Evolutionary conservation across 2,329 filamentous ascomycete species (phyloP), one percentile per base, ranked within the genome.

Genomic region (Metarhizium sp.): DNA sequence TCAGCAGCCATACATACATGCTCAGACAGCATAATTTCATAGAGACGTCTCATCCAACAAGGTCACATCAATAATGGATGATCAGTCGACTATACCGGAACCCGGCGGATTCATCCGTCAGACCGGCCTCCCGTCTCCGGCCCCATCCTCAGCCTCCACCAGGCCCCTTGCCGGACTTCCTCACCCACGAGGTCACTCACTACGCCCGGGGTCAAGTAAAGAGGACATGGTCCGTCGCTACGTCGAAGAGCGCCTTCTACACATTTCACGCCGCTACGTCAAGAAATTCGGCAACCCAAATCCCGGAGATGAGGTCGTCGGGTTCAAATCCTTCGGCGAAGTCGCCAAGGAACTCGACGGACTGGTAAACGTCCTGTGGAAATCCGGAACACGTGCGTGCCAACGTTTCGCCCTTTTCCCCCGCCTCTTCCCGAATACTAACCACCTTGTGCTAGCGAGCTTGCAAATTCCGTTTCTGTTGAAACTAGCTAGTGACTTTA

Each of bases 391-490:
- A 25, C 90, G 90, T 91, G 76, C 67, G 88, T 69, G n/a, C 13
- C 13, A 10, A 7, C 32, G 2, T 2, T 11, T 34, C 32, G 14
- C 11, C 13, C 45, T 13, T 18, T 20, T 38, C 10, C 36, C n/a
- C n/a, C 36, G 20, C 14, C 34, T 36, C 4, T 18, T 34, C 14
- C 0, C n/a, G 4, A 14, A 32, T 18, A 20, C 30, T 38, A 36
- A 36, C 14, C 32, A 11, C 38, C 5, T 43, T 30, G 7, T 30
- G n/a, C 25, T 60, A 92, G 88, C 89, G 18, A 82, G 80, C 53
- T 74, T 96, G 8, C 90, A 96, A 71, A 82, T 92, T 13, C 89
- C 91, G 2, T 92, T 92, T 66, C 75, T 96, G 2, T 81, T 96
- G 42, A 87, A 84, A 55, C 74, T 96, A 50, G 89, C 90, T 1